phyloP scores from a whole-genome alignment of 2,329 filamentous ascomycete species.

The Tolypocladium ovalisporum region DNA sequence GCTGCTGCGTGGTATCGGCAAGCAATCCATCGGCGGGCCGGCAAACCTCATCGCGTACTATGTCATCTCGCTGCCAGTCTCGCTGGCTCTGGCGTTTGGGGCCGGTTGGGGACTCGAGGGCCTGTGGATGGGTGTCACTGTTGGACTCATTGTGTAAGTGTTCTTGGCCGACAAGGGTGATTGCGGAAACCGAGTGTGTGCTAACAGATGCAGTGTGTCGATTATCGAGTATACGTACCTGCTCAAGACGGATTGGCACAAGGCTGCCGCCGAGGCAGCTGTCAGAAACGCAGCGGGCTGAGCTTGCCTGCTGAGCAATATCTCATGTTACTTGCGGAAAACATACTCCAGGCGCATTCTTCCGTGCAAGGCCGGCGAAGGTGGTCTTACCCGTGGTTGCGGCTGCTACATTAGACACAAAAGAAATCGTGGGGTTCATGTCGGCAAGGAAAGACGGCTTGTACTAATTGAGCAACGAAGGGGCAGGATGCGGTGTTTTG shows the following conservation, averaged over 20 bases:
- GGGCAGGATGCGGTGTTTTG: not conserved
- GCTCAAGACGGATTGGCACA: conserved; percentile 40
- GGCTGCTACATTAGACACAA: not conserved
- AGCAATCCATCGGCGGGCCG: conserved; percentile 83
- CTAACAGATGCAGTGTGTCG: conserved; percentile 28
- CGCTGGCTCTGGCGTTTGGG: conserved; percentile 67
- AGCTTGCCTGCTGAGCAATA: conserved; percentile 4
- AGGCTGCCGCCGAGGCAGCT: conserved; percentile 41
- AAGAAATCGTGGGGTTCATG: no score
- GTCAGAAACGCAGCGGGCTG: conserved; percentile 35
- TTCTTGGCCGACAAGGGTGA: not conserved
- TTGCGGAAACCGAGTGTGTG: not conserved
- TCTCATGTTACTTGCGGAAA: not conserved
- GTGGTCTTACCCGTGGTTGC: not conserved
- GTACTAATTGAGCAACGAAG: not conserved
- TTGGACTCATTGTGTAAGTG: conserved; percentile 56
- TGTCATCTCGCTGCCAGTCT: conserved; percentile 71
- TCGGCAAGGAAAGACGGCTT: not conserved
- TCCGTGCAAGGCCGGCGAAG: not conserved
- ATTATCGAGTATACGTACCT: conserved; percentile 44
- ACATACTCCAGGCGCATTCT: not conserved
- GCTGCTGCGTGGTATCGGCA: conserved; percentile 74
- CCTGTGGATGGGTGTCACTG: conserved; percentile 68
- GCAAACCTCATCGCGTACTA: conserved; percentile 85
- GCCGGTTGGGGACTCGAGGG: conserved; percentile 68